These are phyloP conservation scores for Xylariaceae sp. DNA, from an alignment of 2,329 filamentous ascomycete species.

Conservation along the genomic window DNA sequence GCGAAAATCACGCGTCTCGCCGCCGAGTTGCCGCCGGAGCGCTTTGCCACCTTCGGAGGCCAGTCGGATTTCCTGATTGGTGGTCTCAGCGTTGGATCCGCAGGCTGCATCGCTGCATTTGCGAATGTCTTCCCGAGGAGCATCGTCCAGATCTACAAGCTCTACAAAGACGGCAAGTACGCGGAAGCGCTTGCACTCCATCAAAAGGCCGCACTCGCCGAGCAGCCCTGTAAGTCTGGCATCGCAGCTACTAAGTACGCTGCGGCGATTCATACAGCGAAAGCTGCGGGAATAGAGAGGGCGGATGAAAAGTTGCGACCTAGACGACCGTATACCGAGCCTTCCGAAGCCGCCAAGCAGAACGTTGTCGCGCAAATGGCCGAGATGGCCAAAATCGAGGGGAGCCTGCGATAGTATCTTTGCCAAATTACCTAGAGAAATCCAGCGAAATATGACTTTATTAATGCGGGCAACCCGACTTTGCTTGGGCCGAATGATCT, in stretches of 20 bases:
- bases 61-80: conserved; percentile 69
- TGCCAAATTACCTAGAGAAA: neutral
- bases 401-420: conserved; percentile 19
- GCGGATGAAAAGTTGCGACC: conserved; percentile 56
- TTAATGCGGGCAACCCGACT: neutral
- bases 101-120: conserved; percentile 59
- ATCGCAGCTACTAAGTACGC: conserved; percentile 68
- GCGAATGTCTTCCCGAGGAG: conserved; percentile 59
- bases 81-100: conserved; percentile 53
- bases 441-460: conserved; percentile 1
- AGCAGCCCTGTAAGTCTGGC: conserved; percentile 61
- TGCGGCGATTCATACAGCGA: conserved; percentile 56
- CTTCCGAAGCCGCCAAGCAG: conserved; percentile 42
- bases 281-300: conserved; percentile 54
- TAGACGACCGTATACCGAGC: conserved; percentile 56
- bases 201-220: conserved; percentile 58
- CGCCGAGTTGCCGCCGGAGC: conserved; percentile 46
- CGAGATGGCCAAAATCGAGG: conserved; percentile 33
- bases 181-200: conserved; percentile 59
- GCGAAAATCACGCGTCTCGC: conserved; percentile 57
- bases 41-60: conserved; percentile 66
- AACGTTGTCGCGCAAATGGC: conserved; percentile 40
- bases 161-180: conserved; percentile 56
- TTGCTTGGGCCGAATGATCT: neutral
- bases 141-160: conserved; percentile 53